Percentiles rank a stretch among this genome's conserved stretches.
These are phyloP conservation scores for Teunomyces stri DNA, from an alignment of 805 yeast genomes.

Conservation along the genomic window DNA sequence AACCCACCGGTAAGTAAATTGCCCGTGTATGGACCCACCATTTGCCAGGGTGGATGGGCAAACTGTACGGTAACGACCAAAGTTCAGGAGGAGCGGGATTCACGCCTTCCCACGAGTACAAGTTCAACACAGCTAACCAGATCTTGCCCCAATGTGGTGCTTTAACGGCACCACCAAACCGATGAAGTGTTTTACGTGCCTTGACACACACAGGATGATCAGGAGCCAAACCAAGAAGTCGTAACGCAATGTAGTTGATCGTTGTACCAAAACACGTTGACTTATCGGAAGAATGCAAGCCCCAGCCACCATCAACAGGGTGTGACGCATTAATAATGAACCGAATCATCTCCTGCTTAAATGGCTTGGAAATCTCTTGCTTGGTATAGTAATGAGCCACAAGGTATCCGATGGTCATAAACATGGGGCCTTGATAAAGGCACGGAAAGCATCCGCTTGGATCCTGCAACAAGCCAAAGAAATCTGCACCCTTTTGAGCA, in stretches of 20 bases:
- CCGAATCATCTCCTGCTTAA: constrained; percentile 68
- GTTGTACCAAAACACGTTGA: constrained; percentile 94
- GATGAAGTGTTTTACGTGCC: constrained; percentile 68
- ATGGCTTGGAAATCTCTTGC: constrained; percentile 64
- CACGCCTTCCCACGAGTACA: constrained; percentile 94
- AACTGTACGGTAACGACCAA: constrained; percentile 78
- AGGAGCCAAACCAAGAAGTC: constrained; percentile 72
- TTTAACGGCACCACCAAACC: constrained; percentile 85
- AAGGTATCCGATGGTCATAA: constrained; percentile 88
- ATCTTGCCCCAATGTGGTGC: constrained; percentile 98
- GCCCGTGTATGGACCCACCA: constrained; percentile 99
- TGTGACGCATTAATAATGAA: constrained; percentile 90
- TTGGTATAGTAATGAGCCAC: constrained; percentile 69
- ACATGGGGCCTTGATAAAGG: constrained; percentile 98
- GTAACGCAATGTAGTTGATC: constrained; percentile 75
- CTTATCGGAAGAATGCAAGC: constrained; percentile 87
- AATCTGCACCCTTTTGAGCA: constrained; percentile 71
- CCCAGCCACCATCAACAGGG: constrained; percentile 99
- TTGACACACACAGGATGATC: constrained; percentile 75
- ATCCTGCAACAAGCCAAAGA: constrained; percentile 70
- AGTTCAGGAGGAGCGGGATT: constrained; percentile 98
- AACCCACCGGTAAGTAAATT: constrained; percentile 83
- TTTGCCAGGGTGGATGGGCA: constrained; percentile 88
- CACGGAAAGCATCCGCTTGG: constrained; percentile 85
- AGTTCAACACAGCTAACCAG: constrained; percentile 76